Evolutionary conservation across 2,329 filamentous ascomycete genomes (phyloP).

Genomic region (Trichocomaceae sp.): DNA sequence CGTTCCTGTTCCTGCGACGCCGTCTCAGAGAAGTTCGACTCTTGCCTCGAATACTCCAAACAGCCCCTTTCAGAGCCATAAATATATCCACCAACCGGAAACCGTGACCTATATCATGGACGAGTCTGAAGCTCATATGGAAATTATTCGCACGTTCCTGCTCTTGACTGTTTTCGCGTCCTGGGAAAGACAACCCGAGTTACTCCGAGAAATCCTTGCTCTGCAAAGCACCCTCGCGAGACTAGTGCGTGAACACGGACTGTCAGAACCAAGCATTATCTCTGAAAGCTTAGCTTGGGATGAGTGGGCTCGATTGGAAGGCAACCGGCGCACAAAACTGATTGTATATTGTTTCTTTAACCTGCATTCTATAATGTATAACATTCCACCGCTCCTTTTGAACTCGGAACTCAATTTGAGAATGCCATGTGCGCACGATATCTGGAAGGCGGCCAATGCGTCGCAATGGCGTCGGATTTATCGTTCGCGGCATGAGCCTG

Average conservation of each 20-base stretch:
- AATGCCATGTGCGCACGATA: constrained; percentile 49
- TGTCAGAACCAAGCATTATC: constrained; percentile 29
- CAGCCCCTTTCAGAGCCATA: constrained; percentile 40
- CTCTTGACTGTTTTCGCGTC: constrained; percentile 54
- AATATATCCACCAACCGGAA: constrained; percentile 27
- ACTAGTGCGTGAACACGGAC: constrained; percentile 49
- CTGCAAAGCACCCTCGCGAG: constrained; percentile 52
- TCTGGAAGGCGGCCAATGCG: constrained; percentile 50
- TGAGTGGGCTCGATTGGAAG: constrained; percentile 50
- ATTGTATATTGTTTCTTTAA: constrained; percentile 55
- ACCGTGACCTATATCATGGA: constrained; percentile 30
- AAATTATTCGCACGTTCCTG: constrained; percentile 45
- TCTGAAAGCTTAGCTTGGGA: constrained; percentile 45
- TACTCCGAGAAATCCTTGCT: constrained; percentile 51
- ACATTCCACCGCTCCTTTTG: constrained; percentile 52
- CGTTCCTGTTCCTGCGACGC: constrained; percentile 31
- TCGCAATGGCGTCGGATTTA: constrained; percentile 43
- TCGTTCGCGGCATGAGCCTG: constrained; percentile 28
- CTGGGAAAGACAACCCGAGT: constrained; percentile 53
- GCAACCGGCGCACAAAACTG: constrained; percentile 49
- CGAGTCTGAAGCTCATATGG: constrained; percentile 44
- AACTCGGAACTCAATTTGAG: constrained; percentile 50
- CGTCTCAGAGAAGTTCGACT: constrained; percentile 35
- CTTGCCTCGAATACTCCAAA: constrained; percentile 36
- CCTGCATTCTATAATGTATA: constrained; percentile 56